Conservation (phyloP, 306 rosid genomes). For the Purshia tridentata region DNA sequence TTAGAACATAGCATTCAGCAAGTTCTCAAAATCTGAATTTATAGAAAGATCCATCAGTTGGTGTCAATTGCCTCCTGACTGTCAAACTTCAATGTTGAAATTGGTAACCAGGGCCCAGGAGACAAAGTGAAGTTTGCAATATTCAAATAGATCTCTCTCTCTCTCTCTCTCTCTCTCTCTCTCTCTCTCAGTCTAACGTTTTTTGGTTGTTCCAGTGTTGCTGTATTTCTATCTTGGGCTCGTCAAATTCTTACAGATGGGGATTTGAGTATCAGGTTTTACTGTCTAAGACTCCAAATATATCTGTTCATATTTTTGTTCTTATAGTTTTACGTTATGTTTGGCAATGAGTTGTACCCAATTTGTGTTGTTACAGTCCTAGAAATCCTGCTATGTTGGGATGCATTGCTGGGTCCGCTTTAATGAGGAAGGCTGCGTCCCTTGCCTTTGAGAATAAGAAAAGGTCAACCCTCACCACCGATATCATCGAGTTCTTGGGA, state of each 20-base stretch:
- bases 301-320: not conserved
- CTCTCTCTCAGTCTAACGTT: not conserved
- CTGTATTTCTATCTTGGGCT: slow-evolving; percentile 85
- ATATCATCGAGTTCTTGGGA: slow-evolving; percentile 86
- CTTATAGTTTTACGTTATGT: not conserved
- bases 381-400: slow-evolving; percentile 75
- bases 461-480: slow-evolving; percentile 85
- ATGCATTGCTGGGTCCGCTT: slow-evolving; percentile 78
- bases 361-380: slow-evolving; percentile 35
- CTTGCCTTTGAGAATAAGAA: slow-evolving; percentile 73
- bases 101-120: not conserved
- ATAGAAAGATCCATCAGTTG: not conserved
- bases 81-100: not conserved
- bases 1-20: not conserved
- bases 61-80: not conserved
- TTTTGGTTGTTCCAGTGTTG: slow-evolving; percentile 54
- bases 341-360: slow-evolving; percentile 12
- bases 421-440: slow-evolving; percentile 88
- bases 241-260: slow-evolving; percentile 39
- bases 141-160: not conserved
- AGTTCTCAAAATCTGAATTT: not conserved
- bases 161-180: too few relatives aligned
- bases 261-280: slow-evolving; percentile 47
- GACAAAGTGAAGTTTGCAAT: not conserved
- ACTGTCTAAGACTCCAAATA: not conserved